Evolutionary conservation across 202 grass and related monocot species (phyloP).

Genomic region (Digitaria exilis): DNA sequence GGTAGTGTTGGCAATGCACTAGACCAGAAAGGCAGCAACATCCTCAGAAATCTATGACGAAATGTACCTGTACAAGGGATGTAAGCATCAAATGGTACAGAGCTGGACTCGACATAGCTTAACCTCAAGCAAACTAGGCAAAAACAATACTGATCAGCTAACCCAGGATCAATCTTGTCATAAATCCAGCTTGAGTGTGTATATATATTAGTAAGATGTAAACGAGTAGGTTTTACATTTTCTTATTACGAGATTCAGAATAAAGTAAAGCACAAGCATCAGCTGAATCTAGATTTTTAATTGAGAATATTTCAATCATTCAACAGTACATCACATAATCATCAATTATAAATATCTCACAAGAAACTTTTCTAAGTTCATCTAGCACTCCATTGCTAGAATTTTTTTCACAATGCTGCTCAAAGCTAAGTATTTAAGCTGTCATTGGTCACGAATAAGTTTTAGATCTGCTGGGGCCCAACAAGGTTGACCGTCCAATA

Average conservation of each 20-base stretch:
- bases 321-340: background rate
- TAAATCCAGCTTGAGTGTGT: background rate
- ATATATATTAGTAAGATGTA: background rate
- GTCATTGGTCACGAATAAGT: background rate
- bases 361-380: background rate
- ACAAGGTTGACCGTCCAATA: background rate
- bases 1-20: constrained; percentile 83
- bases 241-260: background rate
- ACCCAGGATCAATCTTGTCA: constrained; percentile 1
- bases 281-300: background rate
- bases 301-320: constrained; percentile 6
- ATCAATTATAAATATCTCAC: background rate
- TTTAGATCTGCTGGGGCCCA: background rate
- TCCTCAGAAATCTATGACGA: constrained; percentile 85
- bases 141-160: constrained; percentile 18
- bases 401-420: background rate
- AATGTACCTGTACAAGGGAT: constrained; percentile 61
- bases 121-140: constrained; percentile 13
- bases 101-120: background rate
- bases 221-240: background rate
- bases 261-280: background rate
- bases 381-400: background rate
- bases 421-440: background rate
- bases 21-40: constrained; percentile 98
- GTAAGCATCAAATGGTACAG: constrained; percentile 38